Percentiles rank a stretch among this genome's conserved stretches.
Conservation (phyloP, 495 filamentous ascomycete genomes). For the Letharia lupina region DNA sequence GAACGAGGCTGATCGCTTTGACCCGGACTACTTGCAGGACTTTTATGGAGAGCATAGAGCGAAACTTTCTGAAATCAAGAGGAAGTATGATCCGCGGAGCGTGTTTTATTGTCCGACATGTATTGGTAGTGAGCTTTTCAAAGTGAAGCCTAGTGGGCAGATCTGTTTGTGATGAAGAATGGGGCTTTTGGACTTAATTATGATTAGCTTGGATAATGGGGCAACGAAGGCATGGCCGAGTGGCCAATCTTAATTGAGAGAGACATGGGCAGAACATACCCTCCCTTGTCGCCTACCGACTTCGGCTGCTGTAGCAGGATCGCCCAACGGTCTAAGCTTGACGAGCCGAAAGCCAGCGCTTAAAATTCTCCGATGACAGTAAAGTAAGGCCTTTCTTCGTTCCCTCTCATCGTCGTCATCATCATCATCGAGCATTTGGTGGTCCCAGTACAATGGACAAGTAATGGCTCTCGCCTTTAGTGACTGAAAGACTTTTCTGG, state of each 20-base stretch:
- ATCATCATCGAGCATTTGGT: neutral
- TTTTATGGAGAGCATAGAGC: constrained; percentile 45
- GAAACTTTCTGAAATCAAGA: constrained; percentile 35
- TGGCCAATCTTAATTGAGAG: neutral
- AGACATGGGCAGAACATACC: neutral
- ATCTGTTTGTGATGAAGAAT: constrained; percentile 14
- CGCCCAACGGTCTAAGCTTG: neutral
- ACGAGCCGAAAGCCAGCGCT: neutral
- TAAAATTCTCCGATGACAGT: neutral
- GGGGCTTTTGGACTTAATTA: neutral
- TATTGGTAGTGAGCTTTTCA: constrained; percentile 43
- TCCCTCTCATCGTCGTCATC: neutral
- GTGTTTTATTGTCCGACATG: constrained; percentile 41
- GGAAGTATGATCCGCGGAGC: constrained; percentile 38
- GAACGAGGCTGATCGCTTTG: constrained; percentile 34
- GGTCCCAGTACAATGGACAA: neutral
- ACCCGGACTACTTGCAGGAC: constrained; percentile 36
- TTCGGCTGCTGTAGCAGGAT: neutral
- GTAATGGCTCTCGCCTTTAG: neutral
- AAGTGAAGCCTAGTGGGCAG: constrained; percentile 16
- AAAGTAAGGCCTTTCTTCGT: neutral
- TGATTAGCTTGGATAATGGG: neutral
- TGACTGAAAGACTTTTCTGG: neutral
- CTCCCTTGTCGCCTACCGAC: neutral
- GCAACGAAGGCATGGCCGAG: neutral